These are phyloP conservation scores for Trichoderma gamsii DNA, from an alignment of 495 filamentous ascomycete species.

Conservation along the genomic window DNA sequence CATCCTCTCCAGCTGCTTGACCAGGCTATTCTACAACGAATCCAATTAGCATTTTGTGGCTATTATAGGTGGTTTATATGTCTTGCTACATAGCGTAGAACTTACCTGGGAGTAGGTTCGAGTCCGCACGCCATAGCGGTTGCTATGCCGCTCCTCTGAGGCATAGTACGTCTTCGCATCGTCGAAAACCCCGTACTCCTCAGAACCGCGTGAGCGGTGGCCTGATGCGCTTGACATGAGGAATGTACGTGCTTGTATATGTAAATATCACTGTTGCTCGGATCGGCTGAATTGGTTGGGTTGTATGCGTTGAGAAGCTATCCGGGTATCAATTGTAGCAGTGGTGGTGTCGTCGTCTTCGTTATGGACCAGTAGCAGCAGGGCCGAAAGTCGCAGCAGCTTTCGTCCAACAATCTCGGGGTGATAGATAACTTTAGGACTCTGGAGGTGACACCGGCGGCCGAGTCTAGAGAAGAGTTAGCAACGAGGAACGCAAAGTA, in stretches of 20 bases:
- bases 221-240: not conserved
- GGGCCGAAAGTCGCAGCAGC: not conserved
- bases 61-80: not conserved
- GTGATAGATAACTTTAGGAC: not conserved
- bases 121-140: constrained; percentile 36
- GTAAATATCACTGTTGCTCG: not conserved
- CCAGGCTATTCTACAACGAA: constrained; percentile 32
- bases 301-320: not conserved
- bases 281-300: not conserved
- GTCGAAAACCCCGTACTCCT: constrained; percentile 39
- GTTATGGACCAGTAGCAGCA: constrained; percentile 5
- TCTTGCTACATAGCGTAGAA: not conserved
- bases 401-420: not conserved
- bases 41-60: constrained; percentile 21
- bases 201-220: constrained; percentile 16
- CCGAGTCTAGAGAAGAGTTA: not conserved
- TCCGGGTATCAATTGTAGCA: not conserved
- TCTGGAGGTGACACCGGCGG: constrained; percentile 3
- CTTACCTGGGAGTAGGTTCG: constrained; percentile 44
- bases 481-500: not conserved
- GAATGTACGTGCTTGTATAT: not conserved
- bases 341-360: not conserved
- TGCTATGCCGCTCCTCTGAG: constrained; percentile 40
- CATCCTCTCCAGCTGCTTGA: constrained; percentile 40
- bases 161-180: constrained; percentile 47